Base-by-base conservation (phyloP, 2,329 filamentous ascomycete species). In the Diaporthe capsici region DNA sequence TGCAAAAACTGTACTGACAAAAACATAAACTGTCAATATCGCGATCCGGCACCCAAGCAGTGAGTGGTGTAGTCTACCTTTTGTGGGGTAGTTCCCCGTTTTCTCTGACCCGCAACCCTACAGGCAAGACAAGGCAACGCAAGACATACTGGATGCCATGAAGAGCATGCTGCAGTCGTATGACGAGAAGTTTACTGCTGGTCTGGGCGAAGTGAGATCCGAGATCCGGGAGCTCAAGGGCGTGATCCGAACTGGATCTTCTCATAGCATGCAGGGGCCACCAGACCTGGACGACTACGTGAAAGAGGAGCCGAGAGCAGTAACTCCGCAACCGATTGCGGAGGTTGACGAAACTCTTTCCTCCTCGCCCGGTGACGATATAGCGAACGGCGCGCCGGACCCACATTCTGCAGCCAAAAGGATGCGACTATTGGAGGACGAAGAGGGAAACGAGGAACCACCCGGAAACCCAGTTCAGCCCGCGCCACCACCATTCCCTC, bases 21-120 rank as follows among this genome's bases (percentile, higher is more conserved):
- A 82, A 92, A 90, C 78, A 89, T 95, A 44, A 89, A 92, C 72
- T 99, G 95, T 86, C 93, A 94, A 83, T 98, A 98, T 84, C 92
- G 96, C 78, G 96, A 98, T 81, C 94, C 97, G 8, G 94, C 95
- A 31, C 95, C 95, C 22, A 97, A 97, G 82, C 96, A 97, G 94
- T 98, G 88, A 83, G 93, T 87, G 25, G 25, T 20, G 25, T 13
- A 39, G 17, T 51, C 28, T 12, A 10, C 12, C 17, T 13, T 13
- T 17, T n/a, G 20, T 47, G 25, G 53, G 65, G 63, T 53, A 49
- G 39, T 8, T 13, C 13, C 47, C n/a, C 2, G 5, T 75, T 39
- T 44, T n/a, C 31, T 68, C 73, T 57, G 34, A 47, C 60, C 10
- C 65, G 22, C 58, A 34, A 71, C 20, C 9, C 25, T 60, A 28